These are phyloP conservation scores for Xylaria cubensis DNA, from an alignment of 495 filamentous ascomycete species.

Conservation along the genomic window DNA sequence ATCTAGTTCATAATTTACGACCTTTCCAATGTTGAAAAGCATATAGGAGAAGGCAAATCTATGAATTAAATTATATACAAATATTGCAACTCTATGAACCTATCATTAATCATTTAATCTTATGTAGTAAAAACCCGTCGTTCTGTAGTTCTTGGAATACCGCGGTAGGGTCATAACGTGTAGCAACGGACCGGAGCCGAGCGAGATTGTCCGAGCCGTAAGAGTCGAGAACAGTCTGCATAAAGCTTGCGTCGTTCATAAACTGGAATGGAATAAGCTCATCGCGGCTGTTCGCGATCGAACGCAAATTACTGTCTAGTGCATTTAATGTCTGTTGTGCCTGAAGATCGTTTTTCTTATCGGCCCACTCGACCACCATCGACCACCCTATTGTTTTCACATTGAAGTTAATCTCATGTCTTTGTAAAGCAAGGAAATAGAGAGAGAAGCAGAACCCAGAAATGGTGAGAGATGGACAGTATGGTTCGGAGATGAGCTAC, in stretches of 20 bases:
- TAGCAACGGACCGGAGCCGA: background rate
- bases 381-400: background rate
- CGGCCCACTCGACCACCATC: background rate
- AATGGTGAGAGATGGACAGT: background rate
- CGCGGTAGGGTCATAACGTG: background rate
- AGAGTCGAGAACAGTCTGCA: background rate
- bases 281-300: background rate
- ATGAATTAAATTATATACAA: background rate
- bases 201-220: slow-evolving; percentile 6
- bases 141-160: background rate
- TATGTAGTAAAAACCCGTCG: slow-evolving; percentile 1
- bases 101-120: background rate
- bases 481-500: background rate
- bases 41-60: background rate
- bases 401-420: background rate
- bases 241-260: slow-evolving; percentile 10
- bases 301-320: background rate
- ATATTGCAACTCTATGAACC: background rate
- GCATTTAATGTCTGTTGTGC: background rate
- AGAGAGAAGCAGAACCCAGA: background rate
- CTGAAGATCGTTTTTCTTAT: background rate
- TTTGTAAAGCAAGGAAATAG: background rate
- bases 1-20: background rate
- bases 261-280: background rate
- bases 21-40: background rate